Evolutionary conservation across 139 green algal species (phyloP).

Genomic region (Zygnema circumcarinatum): DNA sequence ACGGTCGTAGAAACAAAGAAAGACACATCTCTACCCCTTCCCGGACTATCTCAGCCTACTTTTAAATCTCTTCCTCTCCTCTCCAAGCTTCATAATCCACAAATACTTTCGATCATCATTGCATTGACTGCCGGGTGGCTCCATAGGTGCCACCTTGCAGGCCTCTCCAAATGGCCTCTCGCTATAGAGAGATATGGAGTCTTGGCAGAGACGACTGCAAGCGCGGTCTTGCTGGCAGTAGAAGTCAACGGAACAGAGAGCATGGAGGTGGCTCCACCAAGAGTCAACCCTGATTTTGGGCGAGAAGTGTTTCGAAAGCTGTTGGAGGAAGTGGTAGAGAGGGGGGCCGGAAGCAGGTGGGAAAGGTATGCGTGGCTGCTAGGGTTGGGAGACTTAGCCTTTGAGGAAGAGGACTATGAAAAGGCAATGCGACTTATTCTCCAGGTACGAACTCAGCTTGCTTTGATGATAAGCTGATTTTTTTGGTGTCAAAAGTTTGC

Average conservation of each 20-base stretch:
- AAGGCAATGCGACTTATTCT: constrained; percentile 33
- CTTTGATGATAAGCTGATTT: no score
- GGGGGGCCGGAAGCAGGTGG: constrained; percentile 3
- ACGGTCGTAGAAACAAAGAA: no score
- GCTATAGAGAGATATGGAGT: constrained; percentile 15
- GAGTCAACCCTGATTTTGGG: constrained; percentile 14
- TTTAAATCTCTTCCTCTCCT: neutral
- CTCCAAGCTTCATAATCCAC: neutral
- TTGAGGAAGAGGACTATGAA: constrained; percentile 24
- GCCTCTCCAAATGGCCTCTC: neutral
- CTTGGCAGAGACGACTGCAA: constrained; percentile 3
- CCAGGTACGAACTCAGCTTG: no score
- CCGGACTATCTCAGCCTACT: neutral
- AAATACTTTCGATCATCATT: neutral
- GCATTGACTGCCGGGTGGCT: constrained; percentile 18
- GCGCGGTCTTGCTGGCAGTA: neutral
- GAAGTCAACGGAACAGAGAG: no score
- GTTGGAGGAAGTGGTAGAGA: neutral
- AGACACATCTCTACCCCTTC: no score
- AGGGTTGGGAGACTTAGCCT: constrained; percentile 18
- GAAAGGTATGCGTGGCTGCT: constrained; percentile 35
- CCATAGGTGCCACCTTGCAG: constrained; percentile 5
- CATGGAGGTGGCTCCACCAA: neutral
- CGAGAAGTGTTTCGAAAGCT: constrained; percentile 3
- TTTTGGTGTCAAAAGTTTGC: no score